Conservation (phyloP, 1,284 basidiomycete genomes). For the Lentinula novae-zelandiae region DNA sequence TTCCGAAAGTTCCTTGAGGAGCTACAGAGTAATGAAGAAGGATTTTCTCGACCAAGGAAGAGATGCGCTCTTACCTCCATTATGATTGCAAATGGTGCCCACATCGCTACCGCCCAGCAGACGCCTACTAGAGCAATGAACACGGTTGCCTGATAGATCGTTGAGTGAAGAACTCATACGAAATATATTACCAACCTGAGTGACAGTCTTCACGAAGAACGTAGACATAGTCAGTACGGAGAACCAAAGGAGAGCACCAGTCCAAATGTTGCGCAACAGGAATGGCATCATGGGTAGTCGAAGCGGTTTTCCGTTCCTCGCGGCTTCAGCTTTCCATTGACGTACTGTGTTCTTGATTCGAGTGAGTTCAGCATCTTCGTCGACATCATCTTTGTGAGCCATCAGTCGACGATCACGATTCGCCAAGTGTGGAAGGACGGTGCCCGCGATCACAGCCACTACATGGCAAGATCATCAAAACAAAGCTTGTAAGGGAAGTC, state of each 20-base stretch:
- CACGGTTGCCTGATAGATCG: slow-evolving; percentile 56
- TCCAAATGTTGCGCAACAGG: slow-evolving; percentile 91
- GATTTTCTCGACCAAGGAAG: not conserved
- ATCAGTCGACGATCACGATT: slow-evolving; percentile 76
- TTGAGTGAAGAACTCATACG: not conserved
- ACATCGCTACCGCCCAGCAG: slow-evolving; percentile 93
- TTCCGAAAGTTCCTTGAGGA: slow-evolving; percentile 70
- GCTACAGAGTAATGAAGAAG: slow-evolving; percentile 35
- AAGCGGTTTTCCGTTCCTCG: slow-evolving; percentile 64
- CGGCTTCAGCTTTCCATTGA: slow-evolving; percentile 81
- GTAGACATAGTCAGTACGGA: slow-evolving; percentile 75
- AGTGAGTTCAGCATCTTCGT: slow-evolving; percentile 69
- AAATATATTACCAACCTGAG: slow-evolving; percentile 41
- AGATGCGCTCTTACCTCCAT: slow-evolving; percentile 67
- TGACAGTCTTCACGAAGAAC: slow-evolving; percentile 77
- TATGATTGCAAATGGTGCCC: slow-evolving; percentile 89
- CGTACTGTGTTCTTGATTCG: slow-evolving; percentile 69
- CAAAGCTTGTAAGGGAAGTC: not conserved
- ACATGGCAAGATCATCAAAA: slow-evolving; percentile 2
- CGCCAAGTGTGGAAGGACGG: slow-evolving; percentile 78
- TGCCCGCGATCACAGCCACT: slow-evolving; percentile 86
- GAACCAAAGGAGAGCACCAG: slow-evolving; percentile 78
- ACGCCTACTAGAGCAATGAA: slow-evolving; percentile 85
- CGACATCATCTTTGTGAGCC: slow-evolving; percentile 63
- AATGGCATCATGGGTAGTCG: slow-evolving; percentile 83